Percentiles rank a stretch among this genome's conserved stretches.
phyloP scores from a whole-genome alignment of 75 land plant species.

The Gnetum montanum region DNA sequence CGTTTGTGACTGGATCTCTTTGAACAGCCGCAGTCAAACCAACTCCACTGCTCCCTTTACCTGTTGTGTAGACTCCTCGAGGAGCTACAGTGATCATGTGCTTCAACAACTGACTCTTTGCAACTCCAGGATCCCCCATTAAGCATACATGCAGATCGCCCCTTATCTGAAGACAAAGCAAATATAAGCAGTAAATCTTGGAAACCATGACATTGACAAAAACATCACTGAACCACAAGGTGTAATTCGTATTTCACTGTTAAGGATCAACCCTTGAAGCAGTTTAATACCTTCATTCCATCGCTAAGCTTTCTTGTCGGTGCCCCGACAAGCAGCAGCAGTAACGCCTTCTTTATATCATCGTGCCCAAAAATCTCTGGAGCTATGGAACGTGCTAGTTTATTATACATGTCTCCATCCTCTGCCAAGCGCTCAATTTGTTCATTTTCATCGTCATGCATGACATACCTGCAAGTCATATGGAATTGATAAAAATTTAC shows the following conservation, averaged over 20 bases:
- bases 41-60: conserved; percentile 97
- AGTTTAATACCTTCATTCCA: conserved; percentile 95
- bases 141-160: conserved; percentile 95
- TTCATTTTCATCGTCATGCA: conserved; percentile 81
- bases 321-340: conserved; percentile 93
- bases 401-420: conserved; percentile 87
- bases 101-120: conserved; percentile 96
- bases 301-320: conserved; percentile 86
- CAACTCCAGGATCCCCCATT: conserved; percentile 99
- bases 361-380: conserved; percentile 99
- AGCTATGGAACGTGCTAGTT: conserved; percentile 77
- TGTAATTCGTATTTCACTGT: background rate
- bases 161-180: conserved; percentile 59
- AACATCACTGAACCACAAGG: background rate
- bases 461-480: conserved; percentile 54
- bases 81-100: conserved; percentile 96
- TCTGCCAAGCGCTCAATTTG: conserved; percentile 67
- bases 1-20: conserved; percentile 86
- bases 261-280: background rate
- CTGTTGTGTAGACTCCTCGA: conserved; percentile 93
- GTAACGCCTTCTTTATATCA: conserved; percentile 91
- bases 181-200: conserved; percentile 1
- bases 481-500: too few species aligned
- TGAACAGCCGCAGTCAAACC: conserved; percentile 98
- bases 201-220: background rate